Base-by-base conservation (phyloP, 805 yeast genomes). In the Komagataella pseudopastoris region DNA sequence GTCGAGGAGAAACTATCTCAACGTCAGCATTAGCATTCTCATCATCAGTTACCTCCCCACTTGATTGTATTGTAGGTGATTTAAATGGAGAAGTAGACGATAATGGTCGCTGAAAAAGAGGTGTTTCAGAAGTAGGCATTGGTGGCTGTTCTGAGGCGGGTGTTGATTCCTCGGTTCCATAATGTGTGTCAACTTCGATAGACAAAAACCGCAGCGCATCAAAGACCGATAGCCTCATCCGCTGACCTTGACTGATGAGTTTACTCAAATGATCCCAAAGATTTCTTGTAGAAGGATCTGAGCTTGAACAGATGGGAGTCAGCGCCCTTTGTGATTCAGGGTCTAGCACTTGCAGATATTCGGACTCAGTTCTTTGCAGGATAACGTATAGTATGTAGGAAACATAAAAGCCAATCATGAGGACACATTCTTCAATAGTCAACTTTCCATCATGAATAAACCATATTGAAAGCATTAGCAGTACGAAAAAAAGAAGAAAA, bases 391-490 rank as follows among this genome's bases (percentile, higher is more conserved):
- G 10, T 3, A 87, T 87, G 59, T 88, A 90, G 0, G 61, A 53
- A 1, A 75, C 54, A 61, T 90, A 89, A 6, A 80, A 60, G 0
- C 62, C 52, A 6, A 85, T 68, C 76, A 90, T 75, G 6, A 72
- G 53, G 0, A 76, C 50, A 52, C 95, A 83, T 57, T 81, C 85
- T 63, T 71, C 59, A 12, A 76, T 59, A 46, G 71, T 70, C 20
- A 93, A 66, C 8, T 65, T 63, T 1, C 85, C 85, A 61, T 78
- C 83, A 1, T 69, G 56, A 6, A 85, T 63, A 49, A 81, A 72
- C n/a, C 64, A 55, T n/a, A 82, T 59, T 0, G 85, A 64, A 6
- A 83, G 56, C 0, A 72, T 46, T 0, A 81, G 67, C 18, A 88
- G 70, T 0, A 68, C 55, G 0, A 76, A 61, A 57, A 88, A 83